These are phyloP conservation scores for Gaillardinia entomophila DNA, from an alignment of 805 yeast species.

Conservation along the genomic window DNA sequence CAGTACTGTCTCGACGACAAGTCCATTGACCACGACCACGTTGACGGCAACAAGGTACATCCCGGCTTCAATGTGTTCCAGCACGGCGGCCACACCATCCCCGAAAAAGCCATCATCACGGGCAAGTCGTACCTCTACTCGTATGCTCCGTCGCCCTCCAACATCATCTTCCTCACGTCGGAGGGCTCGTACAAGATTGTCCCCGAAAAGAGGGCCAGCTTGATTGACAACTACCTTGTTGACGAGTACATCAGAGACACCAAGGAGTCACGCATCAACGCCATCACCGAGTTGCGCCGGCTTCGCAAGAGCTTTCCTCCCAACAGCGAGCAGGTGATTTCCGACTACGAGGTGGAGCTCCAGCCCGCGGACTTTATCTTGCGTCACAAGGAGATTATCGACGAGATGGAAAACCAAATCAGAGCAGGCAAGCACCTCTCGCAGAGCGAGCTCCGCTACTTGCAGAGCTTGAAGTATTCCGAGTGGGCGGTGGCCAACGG, in stretches of 20 bases:
- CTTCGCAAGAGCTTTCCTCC: slow-evolving; percentile 14
- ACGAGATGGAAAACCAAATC: slow-evolving; percentile 8
- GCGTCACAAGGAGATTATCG: slow-evolving; percentile 13
- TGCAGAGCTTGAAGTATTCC: slow-evolving; percentile 28
- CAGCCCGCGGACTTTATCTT: slow-evolving; percentile 21
- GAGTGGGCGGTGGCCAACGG: slow-evolving; percentile 18
- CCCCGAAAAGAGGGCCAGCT: slow-evolving; percentile 7
- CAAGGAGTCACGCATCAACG: slow-evolving; percentile 8
- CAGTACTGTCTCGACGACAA: slow-evolving; percentile 13
- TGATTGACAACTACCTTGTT: slow-evolving; percentile 18
- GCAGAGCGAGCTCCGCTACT: slow-evolving; percentile 20
- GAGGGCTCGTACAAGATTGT: slow-evolving; percentile 29
- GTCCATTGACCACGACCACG: slow-evolving; percentile 8
- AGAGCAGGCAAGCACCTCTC: slow-evolving; percentile 13
- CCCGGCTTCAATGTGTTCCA: slow-evolving; percentile 15
- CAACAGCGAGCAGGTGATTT: slow-evolving; percentile 16
- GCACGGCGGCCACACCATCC: slow-evolving; percentile 10
- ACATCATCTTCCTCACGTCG: slow-evolving; percentile 18
- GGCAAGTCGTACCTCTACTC: slow-evolving; percentile 18
- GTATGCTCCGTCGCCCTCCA: slow-evolving; percentile 24
- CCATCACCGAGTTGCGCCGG: slow-evolving; percentile 13
- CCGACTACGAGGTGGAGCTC: slow-evolving; percentile 21
- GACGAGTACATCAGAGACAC: slow-evolving; percentile 10
- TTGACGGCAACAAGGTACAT: slow-evolving; percentile 15
- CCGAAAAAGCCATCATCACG: slow-evolving; percentile 9